Conservation (phyloP, 805 yeast genomes). For the Zygosaccharomyces gambellarensis region DNA sequence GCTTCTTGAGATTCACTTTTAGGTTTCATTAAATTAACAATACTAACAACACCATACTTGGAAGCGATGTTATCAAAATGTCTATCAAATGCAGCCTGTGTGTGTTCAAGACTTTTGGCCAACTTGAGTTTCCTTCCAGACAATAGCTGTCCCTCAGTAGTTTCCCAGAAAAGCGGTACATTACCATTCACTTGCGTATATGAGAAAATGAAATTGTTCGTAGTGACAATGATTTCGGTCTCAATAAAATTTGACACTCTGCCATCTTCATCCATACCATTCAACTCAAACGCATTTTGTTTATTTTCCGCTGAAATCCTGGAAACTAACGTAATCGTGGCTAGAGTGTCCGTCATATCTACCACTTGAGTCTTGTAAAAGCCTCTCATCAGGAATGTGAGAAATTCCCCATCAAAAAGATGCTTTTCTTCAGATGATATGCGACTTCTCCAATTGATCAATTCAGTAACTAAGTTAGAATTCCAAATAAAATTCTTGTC, state of each 20-base stretch:
- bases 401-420: constrained; percentile 64
- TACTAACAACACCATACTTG: constrained; percentile 80
- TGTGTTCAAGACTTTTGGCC: constrained; percentile 74
- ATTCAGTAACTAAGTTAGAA: constrained; percentile 71
- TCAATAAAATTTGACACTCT: constrained; percentile 88
- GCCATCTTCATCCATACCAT: constrained; percentile 91
- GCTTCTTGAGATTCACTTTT: constrained; percentile 65
- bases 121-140: constrained; percentile 75
- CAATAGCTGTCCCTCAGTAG: constrained; percentile 59
- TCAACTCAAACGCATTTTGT: constrained; percentile 77
- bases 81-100: constrained; percentile 79
- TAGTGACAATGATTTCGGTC: constrained; percentile 72
- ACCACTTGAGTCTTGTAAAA: constrained; percentile 64
- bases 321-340: constrained; percentile 69
- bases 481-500: constrained; percentile 91
- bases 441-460: constrained; percentile 64
- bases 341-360: constrained; percentile 22
- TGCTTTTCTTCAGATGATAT: constrained; percentile 55
- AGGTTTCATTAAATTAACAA: constrained; percentile 65
- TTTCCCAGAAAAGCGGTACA: constrained; percentile 93
- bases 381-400: constrained; percentile 85
- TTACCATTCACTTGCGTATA: constrained; percentile 86
- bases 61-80: constrained; percentile 70
- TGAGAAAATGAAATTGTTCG: constrained; percentile 50
- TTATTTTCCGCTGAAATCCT: constrained; percentile 87